Evolutionary conservation across 164 flowering plant species (phyloP).

Genomic region (Nymphaea thermarum): DNA sequence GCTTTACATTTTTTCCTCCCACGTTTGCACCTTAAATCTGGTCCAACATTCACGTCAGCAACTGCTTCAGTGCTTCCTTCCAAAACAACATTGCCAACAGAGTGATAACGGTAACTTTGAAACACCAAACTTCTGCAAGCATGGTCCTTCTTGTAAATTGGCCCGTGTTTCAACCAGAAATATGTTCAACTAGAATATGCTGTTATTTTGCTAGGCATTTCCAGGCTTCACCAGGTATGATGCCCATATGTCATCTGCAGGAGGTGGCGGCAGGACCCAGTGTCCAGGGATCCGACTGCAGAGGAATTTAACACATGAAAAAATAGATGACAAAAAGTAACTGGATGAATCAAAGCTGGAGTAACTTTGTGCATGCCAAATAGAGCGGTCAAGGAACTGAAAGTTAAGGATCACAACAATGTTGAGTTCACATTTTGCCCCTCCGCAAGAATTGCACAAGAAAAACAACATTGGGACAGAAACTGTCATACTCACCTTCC

Average conservation of each 20-base stretch:
- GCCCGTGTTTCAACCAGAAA: no score
- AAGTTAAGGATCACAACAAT: neutral
- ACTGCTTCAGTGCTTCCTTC: no score
- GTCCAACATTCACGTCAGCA: no score
- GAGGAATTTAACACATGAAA: neutral
- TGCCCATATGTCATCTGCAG: conserved; percentile 80
- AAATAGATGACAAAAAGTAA: neutral
- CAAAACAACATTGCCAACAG: no score
- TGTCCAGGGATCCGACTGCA: conserved; percentile 93
- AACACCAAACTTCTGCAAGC: no score
- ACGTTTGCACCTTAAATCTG: no score
- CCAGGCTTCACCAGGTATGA: conserved; percentile 38
- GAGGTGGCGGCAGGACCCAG: conserved; percentile 90
- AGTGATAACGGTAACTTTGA: no score
- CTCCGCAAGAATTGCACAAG: neutral
- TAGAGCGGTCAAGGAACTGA: neutral
- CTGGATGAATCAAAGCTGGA: neutral
- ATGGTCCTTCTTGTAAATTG: no score
- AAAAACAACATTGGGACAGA: neutral
- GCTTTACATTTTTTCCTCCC: no score
- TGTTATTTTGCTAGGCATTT: neutral
- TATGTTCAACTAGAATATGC: no score
- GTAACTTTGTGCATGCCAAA: neutral
- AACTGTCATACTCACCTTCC: conserved; percentile 51
- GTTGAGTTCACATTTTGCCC: neutral